Base-by-base conservation (phyloP, 345 rosid species). In the Salix dunnii region DNA sequence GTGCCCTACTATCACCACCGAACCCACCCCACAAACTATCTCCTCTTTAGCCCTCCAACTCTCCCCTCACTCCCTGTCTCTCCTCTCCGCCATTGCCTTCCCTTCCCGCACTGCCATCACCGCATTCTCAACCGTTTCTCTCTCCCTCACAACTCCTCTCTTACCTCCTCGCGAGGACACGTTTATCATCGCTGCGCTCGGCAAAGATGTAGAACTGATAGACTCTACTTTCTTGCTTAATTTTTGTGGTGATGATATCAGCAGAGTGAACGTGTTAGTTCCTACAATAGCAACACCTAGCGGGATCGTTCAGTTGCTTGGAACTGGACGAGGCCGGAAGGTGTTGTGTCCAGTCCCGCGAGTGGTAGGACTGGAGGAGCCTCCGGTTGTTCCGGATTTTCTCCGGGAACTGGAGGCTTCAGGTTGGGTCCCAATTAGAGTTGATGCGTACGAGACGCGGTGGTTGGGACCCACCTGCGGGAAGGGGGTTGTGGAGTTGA, bases 1-100 rank as follows among this genome's bases (percentile, higher is more conserved):
- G 92, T 87, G 89, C 63, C 92, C 92, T 68, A 84, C 92, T 58
- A 82, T 87, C 82, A 55, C 74, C 80, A 88, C 86, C 68, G 71
- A 77, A 20, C 36, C 87, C 40, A 87, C 88, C 16, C 80, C 88
- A 0, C 81, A 80, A 60, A 79, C 85, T 61, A 79, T 84, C 62
- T 55, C 73, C 70, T 36, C 84, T 48, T 78, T 87, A 66, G 65
- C 63, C 25, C 76, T 46, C 40, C 76, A 77, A 78, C 88, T 89
- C 76, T 71, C 75, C 40, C 84, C 89, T 8, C 68, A 55, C 23
- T 51, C 82, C 76, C 75, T 89, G 61, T 77, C 85, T 49, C 75
- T 70, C 70, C 60, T 89, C 78, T 86, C 91, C 78, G 88, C 86
- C 68, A 48, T 87, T 42, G 85, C 89, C 28, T 87, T 87, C 79